phyloP scores from a whole-genome alignment of 169 alveolate species.

The Cryptosporidium sp. region DNA sequence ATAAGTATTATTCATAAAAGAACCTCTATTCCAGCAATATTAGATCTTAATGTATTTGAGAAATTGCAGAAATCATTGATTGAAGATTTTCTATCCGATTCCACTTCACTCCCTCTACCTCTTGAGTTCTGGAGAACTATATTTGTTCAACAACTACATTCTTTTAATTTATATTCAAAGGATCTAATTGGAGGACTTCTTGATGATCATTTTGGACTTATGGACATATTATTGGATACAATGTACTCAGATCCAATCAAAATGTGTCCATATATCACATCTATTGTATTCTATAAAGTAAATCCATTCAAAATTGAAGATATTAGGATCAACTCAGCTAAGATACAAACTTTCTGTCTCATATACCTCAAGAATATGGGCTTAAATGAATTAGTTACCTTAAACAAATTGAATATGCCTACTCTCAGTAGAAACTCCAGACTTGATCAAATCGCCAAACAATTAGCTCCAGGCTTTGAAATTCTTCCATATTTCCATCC shows the following conservation, averaged over 20 bases:
- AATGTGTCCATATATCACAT: conserved; percentile 61
- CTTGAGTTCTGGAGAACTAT: conserved; percentile 50
- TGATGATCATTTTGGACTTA: conserved; percentile 24
- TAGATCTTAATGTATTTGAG: conserved; percentile 12
- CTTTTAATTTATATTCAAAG: conserved; percentile 9
- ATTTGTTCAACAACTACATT: conserved; percentile 44
- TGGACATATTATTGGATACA: conserved; percentile 43
- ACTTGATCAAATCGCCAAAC: conserved; percentile 1
- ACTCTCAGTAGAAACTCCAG: background rate
- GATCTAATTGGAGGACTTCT: background rate
- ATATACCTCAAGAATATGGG: conserved; percentile 53
- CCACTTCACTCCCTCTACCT: conserved; percentile 19
- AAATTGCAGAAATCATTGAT: background rate
- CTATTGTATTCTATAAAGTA: conserved; percentile 38
- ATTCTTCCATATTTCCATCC: conserved; percentile 62
- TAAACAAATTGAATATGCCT: conserved; percentile 27
- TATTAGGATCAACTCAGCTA: conserved; percentile 12
- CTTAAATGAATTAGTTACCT: conserved; percentile 7
- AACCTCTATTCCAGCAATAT: conserved; percentile 14
- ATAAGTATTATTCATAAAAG: background rate
- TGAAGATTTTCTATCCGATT: conserved; percentile 14
- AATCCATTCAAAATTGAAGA: conserved; percentile 43
- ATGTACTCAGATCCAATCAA: conserved; percentile 47
- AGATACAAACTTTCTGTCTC: conserved; percentile 68
- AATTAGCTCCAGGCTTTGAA: conserved; percentile 37